Evolutionary conservation across 75 land plant species (phyloP).

Genomic region (Picea sitchensis): DNA sequence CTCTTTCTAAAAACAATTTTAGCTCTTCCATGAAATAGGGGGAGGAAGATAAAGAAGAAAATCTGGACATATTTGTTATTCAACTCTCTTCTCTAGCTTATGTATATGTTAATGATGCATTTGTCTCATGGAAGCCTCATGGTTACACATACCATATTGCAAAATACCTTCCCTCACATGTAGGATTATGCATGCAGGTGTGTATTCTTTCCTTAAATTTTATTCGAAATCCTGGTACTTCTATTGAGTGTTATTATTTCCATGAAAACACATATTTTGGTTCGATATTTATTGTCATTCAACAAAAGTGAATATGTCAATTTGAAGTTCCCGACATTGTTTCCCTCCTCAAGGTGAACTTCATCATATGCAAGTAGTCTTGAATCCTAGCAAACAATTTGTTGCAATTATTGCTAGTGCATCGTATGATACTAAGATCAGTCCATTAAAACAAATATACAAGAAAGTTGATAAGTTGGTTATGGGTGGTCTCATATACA

Average conservation of each 20-base stretch:
- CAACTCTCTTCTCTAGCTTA: constrained; percentile 46
- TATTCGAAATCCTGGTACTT: neutral
- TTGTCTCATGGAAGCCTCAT: constrained; percentile 55
- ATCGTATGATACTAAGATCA: constrained; percentile 47
- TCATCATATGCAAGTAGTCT: constrained; percentile 25
- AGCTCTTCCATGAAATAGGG: constrained; percentile 17
- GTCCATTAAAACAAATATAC: constrained; percentile 36
- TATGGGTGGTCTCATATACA: constrained; percentile 42
- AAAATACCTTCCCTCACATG: constrained; percentile 41
- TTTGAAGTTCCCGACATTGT: neutral
- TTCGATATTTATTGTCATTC: neutral
- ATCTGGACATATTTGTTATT: constrained; percentile 27
- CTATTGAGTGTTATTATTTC: too few species aligned
- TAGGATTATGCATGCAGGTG: constrained; percentile 51
- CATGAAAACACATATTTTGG: neutral
- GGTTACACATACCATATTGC: constrained; percentile 44
- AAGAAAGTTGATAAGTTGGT: constrained; percentile 41
- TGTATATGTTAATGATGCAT: constrained; percentile 53
- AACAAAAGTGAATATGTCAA: neutral
- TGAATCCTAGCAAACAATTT: constrained; percentile 32
- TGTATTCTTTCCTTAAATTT: neutral
- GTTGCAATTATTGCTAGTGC: constrained; percentile 48
- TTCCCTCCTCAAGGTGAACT: constrained; percentile 24
- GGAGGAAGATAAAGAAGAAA: constrained; percentile 45
- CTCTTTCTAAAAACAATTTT: too few species aligned